Evolutionary conservation across 2,329 filamentous ascomycete genomes (phyloP), one percentile per base, ranked within the genome.

Genomic region (Calonectria hongkongensis): DNA sequence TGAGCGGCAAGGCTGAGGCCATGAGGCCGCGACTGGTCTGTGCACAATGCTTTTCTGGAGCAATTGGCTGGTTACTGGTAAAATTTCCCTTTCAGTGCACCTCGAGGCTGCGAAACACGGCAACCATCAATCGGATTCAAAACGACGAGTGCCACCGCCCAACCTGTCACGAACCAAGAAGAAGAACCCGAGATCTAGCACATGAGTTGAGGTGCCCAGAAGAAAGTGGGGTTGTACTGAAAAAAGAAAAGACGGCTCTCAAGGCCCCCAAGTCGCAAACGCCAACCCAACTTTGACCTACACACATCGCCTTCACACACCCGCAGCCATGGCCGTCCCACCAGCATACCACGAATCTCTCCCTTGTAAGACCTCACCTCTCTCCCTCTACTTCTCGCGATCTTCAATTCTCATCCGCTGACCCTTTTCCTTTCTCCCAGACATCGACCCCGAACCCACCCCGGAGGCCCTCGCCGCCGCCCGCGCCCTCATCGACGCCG

Each of bases 381-480:
- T 60, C 60, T 70, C 66, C 33, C 7, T 45, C 9, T n/a, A 3
- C 7, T n/a, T 21, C 18, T 21, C 16, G 7, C 28, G 25, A 13
- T 65, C 33, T 18, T 33, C 63, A 30, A n/a, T 25, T 13, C 13
- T 21, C 21, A 25, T 21, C 51, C 65, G 70, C 71, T 82, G 79
- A 76, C 67, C 67, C 70, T 66, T 64, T 39, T 36, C 21, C 21
- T 21, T 69, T 66, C 51, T 39, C 45, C 33, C 83, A 97, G 95
- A 98, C 85, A 93, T 98, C 83, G 96, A 99, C 86, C 81, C 88
- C 21, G 90, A 93, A 66, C 93, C 94, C 48, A 92, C 93, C 7
- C 82, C 89, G 25, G 78, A 86, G 64, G 90, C 92, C 79, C 91
- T 94, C 80, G 85, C 88, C 70, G 89, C 91, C 74, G 95, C 95